Conservation (phyloP, 345 rosid genomes). For the Atalantia buxifolia region DNA sequence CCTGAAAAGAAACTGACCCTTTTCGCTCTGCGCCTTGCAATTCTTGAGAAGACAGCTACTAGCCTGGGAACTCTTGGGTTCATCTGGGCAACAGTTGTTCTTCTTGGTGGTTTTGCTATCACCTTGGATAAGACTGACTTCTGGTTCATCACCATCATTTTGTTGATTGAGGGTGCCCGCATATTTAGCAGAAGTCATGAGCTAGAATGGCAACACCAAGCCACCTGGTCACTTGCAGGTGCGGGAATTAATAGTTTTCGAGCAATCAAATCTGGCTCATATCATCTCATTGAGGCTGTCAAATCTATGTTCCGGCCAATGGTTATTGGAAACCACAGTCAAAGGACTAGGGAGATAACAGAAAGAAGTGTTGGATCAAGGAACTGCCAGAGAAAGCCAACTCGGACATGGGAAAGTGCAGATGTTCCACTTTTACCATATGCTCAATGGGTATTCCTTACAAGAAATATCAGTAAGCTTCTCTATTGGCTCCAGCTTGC, state of each 20-base stretch:
- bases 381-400: conserved; percentile 26
- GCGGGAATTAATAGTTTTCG: conserved; percentile 74
- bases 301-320: conserved; percentile 25
- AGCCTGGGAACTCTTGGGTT: conserved; percentile 84
- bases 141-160: conserved; percentile 75
- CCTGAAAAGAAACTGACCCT: conserved; percentile 89
- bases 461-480: conserved; percentile 65
- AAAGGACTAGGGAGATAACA: conserved; percentile 12
- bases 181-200: conserved; percentile 91
- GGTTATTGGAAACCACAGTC: conserved; percentile 25
- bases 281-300: conserved; percentile 24
- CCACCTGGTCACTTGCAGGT: conserved; percentile 72
- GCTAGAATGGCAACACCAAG: conserved; percentile 95
- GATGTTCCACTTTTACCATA: conserved; percentile 82
- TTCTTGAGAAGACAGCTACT: conserved; percentile 82
- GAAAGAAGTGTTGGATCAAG: conserved; percentile 9
- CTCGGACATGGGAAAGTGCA: conserved; percentile 56
- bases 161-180: conserved; percentile 78
- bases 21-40: conserved; percentile 76
- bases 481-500: conserved; percentile 89
- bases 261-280: conserved; percentile 48
- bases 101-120: conserved; percentile 86
- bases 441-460: conserved; percentile 61
- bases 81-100: conserved; percentile 96
- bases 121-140: conserved; percentile 75